phyloP scores from a whole-genome alignment of 805 yeast genomes.

The Kodamaea neixiangensis region DNA sequence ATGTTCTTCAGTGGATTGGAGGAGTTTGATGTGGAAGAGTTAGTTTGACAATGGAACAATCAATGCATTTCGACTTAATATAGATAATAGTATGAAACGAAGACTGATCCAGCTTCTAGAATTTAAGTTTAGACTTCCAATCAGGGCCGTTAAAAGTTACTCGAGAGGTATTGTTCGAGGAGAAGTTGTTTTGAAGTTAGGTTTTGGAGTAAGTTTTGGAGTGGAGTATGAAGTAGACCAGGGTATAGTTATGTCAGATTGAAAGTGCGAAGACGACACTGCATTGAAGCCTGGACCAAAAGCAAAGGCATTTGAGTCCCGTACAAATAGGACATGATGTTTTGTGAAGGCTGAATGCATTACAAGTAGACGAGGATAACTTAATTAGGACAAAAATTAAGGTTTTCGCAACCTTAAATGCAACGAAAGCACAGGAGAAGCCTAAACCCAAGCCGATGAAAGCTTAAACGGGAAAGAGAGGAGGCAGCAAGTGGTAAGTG shows the following conservation, averaged over 20 bases:
- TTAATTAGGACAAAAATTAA: neutral
- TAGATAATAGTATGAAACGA: neutral
- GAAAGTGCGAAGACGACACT: no score
- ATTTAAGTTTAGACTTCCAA: neutral
- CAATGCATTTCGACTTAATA: neutral
- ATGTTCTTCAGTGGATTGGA: slow-evolving; percentile 10
- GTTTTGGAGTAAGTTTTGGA: neutral
- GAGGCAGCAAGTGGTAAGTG: neutral
- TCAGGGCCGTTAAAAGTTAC: neutral
- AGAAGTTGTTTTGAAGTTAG: no score
- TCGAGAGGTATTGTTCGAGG: neutral
- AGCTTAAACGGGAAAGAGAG: neutral
- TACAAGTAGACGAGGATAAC: neutral
- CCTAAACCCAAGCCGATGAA: neutral
- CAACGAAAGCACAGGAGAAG: neutral
- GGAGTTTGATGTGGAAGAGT: slow-evolving; percentile 9
- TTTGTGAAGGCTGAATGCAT: neutral
- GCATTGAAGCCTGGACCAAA: no score
- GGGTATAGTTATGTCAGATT: no score
- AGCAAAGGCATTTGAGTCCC: neutral
- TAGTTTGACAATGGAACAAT: neutral
- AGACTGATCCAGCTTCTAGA: neutral
- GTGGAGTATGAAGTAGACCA: neutral
- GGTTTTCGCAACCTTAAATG: neutral
- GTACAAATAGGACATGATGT: neutral